Evolutionary conservation across 2,329 filamentous ascomycete genomes (phyloP), one percentile per base, ranked within the genome.

Genomic region (Hypocrella siamensis): DNA sequence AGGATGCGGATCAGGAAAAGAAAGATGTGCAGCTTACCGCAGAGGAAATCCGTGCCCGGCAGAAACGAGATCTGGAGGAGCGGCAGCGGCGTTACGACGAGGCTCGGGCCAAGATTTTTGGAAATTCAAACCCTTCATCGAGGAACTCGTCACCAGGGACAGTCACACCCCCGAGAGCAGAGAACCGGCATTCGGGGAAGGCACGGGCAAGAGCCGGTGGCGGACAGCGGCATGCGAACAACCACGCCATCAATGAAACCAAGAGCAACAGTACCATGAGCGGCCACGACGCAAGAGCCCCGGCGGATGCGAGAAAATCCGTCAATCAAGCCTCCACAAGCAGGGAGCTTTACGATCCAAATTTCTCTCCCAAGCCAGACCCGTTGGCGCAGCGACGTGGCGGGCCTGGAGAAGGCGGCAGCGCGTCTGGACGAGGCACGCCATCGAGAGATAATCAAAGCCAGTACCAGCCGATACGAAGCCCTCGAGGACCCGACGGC

Each of bases 71-170:
- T 44, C 70, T 75, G 8, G 85, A 92, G 48, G 85, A 93, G 58
- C 93, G 90, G 60, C 81, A 93, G 59, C 75, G 75, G 35, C 79
- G 80, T 38, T 94, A 94, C 51, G 81, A 92, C 38, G 85, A 93
- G 58, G 82, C 77, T 5, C 70, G 88, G 19, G 83, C 88, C 44
- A 79, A 85, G 50, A 77, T 94, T 34, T 88, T 94, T 53, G 85
- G 85, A 15, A 73, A 70, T 21, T 58, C 60, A 8, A 60, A 54
- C 21, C 53, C 60, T 8, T 61, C 60, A 6, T 68, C 75, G 0
- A 70, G 74, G 2, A 61, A 65, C 6, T 75, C 75, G 4, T 73
- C 73, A 4, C 72, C 75, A 0, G 71, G 72, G 8, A 69, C 60
- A 28, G 61, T 68, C 27, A 56, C 75, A 11, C 74, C 77, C 16